Conservation (phyloP, 495 filamentous ascomycete species). For the Chaetomidium leptoderma region DNA sequence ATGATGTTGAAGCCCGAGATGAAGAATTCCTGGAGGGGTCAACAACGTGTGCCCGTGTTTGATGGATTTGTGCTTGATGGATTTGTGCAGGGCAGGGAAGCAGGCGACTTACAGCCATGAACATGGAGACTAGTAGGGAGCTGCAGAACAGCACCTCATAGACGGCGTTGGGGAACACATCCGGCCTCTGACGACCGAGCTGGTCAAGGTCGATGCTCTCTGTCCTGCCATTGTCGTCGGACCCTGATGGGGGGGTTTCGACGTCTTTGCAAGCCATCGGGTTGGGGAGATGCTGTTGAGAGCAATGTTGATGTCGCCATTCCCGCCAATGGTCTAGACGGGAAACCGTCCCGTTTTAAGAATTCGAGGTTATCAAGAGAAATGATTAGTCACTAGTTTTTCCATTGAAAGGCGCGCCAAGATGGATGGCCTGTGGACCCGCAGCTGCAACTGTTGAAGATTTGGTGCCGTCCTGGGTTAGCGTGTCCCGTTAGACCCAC, state of each 20-base stretch:
- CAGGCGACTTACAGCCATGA: conserved; percentile 55
- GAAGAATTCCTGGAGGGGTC: conserved; percentile 62
- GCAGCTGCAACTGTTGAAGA: conserved; percentile 1
- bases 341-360: background rate
- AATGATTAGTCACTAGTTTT: conserved; percentile 9
- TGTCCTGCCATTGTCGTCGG: background rate
- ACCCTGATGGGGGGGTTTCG: background rate
- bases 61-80: too few relatives aligned
- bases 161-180: conserved; percentile 55
- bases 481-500: background rate
- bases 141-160: conserved; percentile 67
- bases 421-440: background rate
- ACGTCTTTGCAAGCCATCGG: background rate
- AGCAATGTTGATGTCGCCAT: background rate
- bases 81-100: background rate
- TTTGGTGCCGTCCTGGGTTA: conserved; percentile 15
- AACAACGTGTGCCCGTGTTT: too few relatives aligned
- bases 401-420: background rate
- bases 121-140: conserved; percentile 68
- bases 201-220: conserved; percentile 50
- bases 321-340: background rate
- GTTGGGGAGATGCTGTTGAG: background rate
- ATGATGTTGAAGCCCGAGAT: conserved; percentile 84
- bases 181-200: conserved; percentile 67
- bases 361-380: too few relatives aligned